Conservation (phyloP, 225 moss, liverwort and hornwort species). For the Marchantia polymorpha region DNA sequence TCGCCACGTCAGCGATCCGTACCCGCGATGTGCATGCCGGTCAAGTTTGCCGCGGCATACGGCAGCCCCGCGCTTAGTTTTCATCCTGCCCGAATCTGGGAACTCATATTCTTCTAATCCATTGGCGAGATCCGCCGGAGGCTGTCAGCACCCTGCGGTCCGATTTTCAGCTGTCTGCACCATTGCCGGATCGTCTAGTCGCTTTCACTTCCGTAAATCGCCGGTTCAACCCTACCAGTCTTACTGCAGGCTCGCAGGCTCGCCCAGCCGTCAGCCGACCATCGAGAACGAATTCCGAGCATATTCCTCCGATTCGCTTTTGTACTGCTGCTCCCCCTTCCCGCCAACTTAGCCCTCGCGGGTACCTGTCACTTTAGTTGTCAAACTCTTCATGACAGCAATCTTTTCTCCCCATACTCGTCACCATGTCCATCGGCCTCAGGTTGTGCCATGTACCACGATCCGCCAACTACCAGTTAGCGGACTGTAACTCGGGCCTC, state of each 20-base stretch:
- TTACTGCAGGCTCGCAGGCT: neutral
- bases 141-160: neutral
- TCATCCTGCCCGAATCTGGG: slow-evolving; percentile 5
- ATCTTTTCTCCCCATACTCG: too few species aligned
- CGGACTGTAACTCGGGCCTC: too few species aligned
- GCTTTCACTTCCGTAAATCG: neutral
- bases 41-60: neutral
- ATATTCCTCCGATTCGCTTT: neutral
- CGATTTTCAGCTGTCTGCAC: slow-evolving; percentile 5
- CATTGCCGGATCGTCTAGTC: slow-evolving; percentile 1
- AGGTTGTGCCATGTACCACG: too few species aligned
- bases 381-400: neutral
- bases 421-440: too few species aligned
- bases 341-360: neutral
- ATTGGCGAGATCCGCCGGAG: neutral
- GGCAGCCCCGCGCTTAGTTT: neutral
- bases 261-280: neutral
- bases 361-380: neutral
- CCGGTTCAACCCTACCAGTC: neutral
- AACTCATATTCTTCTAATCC: neutral
- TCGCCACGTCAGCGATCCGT: neutral
- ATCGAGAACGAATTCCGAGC: neutral
- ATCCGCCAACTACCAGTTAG: too few species aligned
- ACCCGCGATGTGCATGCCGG: neutral
- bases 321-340: neutral